Percentiles rank a stretch among this genome's conserved stretches.
Conservation (phyloP, 441 rosid species). For the Corymbia citriodora region DNA sequence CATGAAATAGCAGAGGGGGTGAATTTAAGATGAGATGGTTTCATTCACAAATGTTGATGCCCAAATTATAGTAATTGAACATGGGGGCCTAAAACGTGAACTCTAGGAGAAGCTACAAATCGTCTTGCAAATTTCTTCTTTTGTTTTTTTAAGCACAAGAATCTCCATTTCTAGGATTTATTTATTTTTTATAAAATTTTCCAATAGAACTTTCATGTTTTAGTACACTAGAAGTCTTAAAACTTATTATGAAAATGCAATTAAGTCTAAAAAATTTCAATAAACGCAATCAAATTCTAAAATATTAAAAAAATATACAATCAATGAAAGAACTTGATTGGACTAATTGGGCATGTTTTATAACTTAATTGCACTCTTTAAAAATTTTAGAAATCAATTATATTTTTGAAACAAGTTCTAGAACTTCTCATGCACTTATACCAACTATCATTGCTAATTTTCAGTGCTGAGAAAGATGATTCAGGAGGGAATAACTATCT, state of each 20-base stretch:
- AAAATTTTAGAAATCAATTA: too few relatives aligned
- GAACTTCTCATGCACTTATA: too few relatives aligned
- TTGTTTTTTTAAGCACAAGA: background rate
- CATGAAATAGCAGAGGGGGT: background rate
- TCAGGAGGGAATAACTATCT: accelerated
- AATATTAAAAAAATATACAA: too few relatives aligned
- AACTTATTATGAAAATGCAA: too few relatives aligned
- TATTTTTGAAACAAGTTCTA: too few relatives aligned
- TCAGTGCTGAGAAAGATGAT: background rate
- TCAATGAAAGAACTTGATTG: too few relatives aligned
- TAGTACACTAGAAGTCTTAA: too few relatives aligned
- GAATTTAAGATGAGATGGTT: background rate
- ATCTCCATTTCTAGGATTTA: background rate
- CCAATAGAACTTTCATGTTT: too few relatives aligned
- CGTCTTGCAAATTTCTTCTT: background rate
- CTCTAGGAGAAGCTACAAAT: background rate
- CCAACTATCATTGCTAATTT: background rate
- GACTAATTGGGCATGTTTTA: too few relatives aligned
- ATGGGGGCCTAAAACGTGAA: background rate
- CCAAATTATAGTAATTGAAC: background rate
- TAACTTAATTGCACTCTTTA: too few relatives aligned
- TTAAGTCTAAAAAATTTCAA: too few relatives aligned
- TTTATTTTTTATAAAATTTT: background rate
- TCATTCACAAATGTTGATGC: background rate
- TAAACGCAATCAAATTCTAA: too few relatives aligned